Evolutionary conservation across 352 stramenopile genomes (phyloP).

Genomic region (Pythium monospermum): DNA sequence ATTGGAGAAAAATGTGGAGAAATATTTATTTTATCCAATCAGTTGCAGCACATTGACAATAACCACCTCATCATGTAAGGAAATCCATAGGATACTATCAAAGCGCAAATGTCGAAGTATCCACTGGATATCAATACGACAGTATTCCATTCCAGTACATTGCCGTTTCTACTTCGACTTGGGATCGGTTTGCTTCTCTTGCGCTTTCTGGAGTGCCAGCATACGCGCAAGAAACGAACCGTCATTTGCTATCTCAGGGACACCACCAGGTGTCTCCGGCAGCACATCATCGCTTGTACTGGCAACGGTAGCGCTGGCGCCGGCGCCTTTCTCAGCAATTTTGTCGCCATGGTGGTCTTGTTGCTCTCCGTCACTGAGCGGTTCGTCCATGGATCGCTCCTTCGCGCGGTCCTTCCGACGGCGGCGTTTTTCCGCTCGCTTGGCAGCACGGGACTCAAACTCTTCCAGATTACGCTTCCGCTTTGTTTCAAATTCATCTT

Average conservation of each 20-base stretch:
- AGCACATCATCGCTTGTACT: conserved; percentile 23
- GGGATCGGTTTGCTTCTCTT: conserved; percentile 12
- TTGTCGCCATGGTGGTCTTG: not conserved
- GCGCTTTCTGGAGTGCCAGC: conserved; percentile 52
- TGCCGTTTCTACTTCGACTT: not conserved
- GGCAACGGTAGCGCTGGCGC: conserved; percentile 7
- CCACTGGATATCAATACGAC: not conserved
- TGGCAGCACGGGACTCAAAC: conserved; percentile 60
- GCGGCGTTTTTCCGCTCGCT: conserved; percentile 73
- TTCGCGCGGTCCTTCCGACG: conserved; percentile 72
- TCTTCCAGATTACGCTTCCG: conserved; percentile 62
- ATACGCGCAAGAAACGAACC: conserved; percentile 75
- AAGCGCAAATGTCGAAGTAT: too few species aligned
- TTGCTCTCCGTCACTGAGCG: conserved; percentile 21
- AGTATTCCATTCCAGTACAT: not conserved
- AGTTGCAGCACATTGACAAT: too few species aligned
- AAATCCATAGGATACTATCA: too few species aligned
- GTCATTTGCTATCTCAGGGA: conserved; percentile 76
- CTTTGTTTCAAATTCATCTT: conserved; percentile 63
- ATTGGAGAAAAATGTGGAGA: too few species aligned
- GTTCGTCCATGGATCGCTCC: conserved; percentile 16
- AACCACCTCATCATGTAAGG: too few species aligned
- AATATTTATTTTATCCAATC: too few species aligned
- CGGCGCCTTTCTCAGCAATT: conserved; percentile 3
- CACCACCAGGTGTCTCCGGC: conserved; percentile 57